Conservation (phyloP, 495 filamentous ascomycete species). For the Hypoxylon fuscum region DNA sequence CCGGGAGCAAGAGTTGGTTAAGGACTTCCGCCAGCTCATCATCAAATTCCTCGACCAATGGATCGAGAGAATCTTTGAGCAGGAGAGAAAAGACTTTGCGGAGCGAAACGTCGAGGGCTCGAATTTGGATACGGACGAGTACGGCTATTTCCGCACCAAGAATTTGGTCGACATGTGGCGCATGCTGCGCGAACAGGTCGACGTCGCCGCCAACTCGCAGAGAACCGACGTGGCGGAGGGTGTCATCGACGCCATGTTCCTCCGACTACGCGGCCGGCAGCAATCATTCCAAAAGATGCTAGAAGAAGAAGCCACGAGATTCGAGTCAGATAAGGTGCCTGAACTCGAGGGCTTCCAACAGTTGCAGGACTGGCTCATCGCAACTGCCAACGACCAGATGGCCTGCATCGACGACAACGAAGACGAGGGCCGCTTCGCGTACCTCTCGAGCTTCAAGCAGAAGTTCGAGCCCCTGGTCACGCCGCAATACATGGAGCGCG, state of each 20-base stretch:
- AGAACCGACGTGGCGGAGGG: constrained; percentile 89
- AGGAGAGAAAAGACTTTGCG: constrained; percentile 81
- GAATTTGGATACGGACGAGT: constrained; percentile 83
- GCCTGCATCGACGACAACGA: constrained; percentile 92
- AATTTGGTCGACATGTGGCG: constrained; percentile 94
- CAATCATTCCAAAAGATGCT: constrained; percentile 84
- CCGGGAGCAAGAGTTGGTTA: constrained; percentile 85
- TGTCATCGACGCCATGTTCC: constrained; percentile 92
- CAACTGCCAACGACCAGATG: constrained; percentile 98
- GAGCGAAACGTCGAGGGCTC: constrained; percentile 74
- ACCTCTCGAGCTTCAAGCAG: constrained; percentile 81
- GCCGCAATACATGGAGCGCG: constrained; percentile 77
- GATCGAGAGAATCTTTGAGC: constrained; percentile 88
- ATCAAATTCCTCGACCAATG: constrained; percentile 95
- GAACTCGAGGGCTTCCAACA: constrained; percentile 81
- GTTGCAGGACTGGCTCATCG: constrained; percentile 92
- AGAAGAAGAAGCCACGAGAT: constrained; percentile 83
- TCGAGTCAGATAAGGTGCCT: constrained; percentile 64
- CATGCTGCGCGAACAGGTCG: constrained; percentile 92
- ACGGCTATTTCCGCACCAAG: constrained; percentile 87
- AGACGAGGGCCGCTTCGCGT: constrained; percentile 73
- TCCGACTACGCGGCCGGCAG: constrained; percentile 82
- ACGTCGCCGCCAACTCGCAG: constrained; percentile 80
- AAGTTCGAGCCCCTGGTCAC: constrained; percentile 83
- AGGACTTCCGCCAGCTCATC: constrained; percentile 93